Percentiles rank a stretch among this genome's conserved stretches.
phyloP scores from a whole-genome alignment of 208 protist genomes.

The Lotmaria passim region DNA sequence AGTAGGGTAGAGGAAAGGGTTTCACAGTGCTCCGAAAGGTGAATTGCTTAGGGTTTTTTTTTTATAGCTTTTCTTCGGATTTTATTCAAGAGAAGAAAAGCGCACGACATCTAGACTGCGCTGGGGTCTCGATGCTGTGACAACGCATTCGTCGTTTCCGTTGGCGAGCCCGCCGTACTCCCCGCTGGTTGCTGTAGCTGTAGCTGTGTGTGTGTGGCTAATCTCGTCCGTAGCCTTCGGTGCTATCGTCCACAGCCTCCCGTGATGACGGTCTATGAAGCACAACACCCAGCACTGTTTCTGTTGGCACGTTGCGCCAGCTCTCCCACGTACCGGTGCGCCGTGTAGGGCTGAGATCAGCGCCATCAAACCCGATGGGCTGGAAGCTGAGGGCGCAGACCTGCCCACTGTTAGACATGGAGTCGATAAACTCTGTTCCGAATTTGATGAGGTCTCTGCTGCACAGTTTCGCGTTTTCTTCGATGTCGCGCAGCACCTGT shows the following conservation, averaged over 20 bases:
- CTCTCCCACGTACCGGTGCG: not conserved
- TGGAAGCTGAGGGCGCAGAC: slow-evolving; percentile 9
- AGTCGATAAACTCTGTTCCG: not conserved
- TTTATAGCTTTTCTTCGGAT: not conserved
- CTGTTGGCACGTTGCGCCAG: not conserved
- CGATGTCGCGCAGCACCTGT: not conserved
- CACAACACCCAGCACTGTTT: not conserved
- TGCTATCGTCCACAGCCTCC: not conserved
- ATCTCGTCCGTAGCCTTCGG: not conserved
- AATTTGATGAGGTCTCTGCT: not conserved
- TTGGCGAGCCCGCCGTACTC: not conserved
- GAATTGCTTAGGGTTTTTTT: too few species aligned
- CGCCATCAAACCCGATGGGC: slow-evolving; percentile 1
- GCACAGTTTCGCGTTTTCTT: slow-evolving; percentile 4
- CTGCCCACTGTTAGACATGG: slow-evolving; percentile 2
- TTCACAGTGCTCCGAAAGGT: too few species aligned
- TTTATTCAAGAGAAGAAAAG: not conserved
- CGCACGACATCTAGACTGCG: not conserved
- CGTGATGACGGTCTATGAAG: not conserved
- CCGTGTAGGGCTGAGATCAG: not conserved
- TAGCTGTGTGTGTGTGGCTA: slow-evolving; percentile 4
- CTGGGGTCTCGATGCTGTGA: not conserved
- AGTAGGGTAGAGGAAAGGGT: too few species aligned
- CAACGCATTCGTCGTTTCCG: not conserved
- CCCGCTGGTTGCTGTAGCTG: slow-evolving; percentile 8